These are phyloP conservation scores for Coemansia sp. DNA, from an alignment of 192 early-diverging fungal genomes.

Conservation along the genomic window DNA sequence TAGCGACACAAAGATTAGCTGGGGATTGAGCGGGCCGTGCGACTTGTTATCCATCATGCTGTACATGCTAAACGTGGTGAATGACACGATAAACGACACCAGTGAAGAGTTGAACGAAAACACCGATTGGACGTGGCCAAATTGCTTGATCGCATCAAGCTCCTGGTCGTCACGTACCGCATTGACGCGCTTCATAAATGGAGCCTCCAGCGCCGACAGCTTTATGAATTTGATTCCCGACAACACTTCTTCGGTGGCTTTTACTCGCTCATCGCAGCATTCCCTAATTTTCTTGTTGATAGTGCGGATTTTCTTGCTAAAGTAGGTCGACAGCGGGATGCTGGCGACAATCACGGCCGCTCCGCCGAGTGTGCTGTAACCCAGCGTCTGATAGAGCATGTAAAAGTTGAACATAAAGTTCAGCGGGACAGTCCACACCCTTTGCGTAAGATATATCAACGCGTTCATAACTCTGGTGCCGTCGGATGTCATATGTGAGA, in stretches of 20 bases:
- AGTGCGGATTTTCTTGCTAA: constrained; percentile 4
- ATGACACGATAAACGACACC: constrained; percentile 57
- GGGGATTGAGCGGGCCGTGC: constrained; percentile 55
- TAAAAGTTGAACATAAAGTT: constrained; percentile 5
- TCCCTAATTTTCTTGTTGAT: constrained; percentile 24
- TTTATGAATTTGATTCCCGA: constrained; percentile 57
- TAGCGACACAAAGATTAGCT: constrained; percentile 80
- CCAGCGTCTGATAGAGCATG: constrained; percentile 15
- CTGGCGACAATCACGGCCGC: background rate
- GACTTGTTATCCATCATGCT: constrained; percentile 54
- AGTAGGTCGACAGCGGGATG: constrained; percentile 52
- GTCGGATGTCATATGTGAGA: constrained; percentile 64
- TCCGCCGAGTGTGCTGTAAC: constrained; percentile 11
- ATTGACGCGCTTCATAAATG: constrained; percentile 51
- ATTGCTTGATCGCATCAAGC: constrained; percentile 66
- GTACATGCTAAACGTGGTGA: constrained; percentile 78
- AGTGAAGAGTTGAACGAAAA: constrained; percentile 79
- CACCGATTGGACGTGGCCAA: constrained; percentile 66
- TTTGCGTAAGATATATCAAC: constrained; percentile 1
- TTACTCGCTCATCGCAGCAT: constrained; percentile 53
- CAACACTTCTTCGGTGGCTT: constrained; percentile 53
- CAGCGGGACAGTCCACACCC: constrained; percentile 35
- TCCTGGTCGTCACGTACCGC: constrained; percentile 70
- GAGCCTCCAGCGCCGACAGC: constrained; percentile 58
- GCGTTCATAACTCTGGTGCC: background rate